These are phyloP conservation scores for Candida piceae DNA, from an alignment of 805 yeast species.

Conservation along the genomic window DNA sequence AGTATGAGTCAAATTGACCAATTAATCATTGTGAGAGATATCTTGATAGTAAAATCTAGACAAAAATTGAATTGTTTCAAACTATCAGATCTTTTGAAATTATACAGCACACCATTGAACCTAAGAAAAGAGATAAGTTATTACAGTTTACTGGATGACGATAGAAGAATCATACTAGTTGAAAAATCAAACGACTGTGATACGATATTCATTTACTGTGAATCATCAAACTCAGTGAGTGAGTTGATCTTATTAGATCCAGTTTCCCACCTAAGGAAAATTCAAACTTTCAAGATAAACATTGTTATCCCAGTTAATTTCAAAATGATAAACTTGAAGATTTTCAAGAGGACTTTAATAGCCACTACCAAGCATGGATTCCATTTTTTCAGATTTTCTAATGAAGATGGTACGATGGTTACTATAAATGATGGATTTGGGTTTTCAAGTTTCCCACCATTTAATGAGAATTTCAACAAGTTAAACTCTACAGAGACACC, in stretches of 20 bases:
- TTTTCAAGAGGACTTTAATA: slow-evolving; percentile 1
- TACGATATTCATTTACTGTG: background rate
- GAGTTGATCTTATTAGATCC: slow-evolving; percentile 1
- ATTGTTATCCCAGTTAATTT: background rate
- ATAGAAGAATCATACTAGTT: background rate
- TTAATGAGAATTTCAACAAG: background rate
- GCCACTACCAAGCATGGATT: background rate
- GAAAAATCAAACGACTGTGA: background rate
- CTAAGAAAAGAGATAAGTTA: background rate
- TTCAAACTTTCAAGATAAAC: slow-evolving; percentile 2
- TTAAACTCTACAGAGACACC: background rate
- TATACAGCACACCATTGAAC: background rate
- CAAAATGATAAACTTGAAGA: background rate
- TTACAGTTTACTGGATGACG: background rate
- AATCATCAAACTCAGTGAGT: background rate
- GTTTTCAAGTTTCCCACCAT: slow-evolving; percentile 1
- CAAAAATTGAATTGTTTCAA: background rate
- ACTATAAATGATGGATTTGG: slow-evolving; percentile 5
- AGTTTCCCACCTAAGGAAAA: background rate
- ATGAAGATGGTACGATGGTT: slow-evolving; percentile 1
- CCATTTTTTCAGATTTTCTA: slow-evolving; percentile 1
- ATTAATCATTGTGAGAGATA: background rate
- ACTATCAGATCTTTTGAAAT: background rate
- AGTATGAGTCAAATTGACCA: background rate
- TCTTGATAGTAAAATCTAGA: background rate